A percentile compares a stretch with the other conserved stretches of the same genome.
These are phyloP conservation scores for Fomitopsis palustris DNA, from an alignment of 1,284 basidiomycete species.

Conservation along the genomic window DNA sequence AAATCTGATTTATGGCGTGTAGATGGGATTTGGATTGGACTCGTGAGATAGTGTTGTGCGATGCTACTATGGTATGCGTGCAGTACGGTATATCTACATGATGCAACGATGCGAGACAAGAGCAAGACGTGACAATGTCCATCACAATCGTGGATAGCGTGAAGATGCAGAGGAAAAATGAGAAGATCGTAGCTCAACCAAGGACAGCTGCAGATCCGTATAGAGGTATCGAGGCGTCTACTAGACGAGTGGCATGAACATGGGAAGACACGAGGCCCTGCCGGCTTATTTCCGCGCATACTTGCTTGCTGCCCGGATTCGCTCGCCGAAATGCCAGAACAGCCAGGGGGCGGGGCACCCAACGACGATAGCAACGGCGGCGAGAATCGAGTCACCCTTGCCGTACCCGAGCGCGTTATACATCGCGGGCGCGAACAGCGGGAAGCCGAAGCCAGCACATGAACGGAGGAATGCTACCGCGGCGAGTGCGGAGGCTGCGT, in stretches of 20 bases:
- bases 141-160: neutral
- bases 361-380: constrained; percentile 47
- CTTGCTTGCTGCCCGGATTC: constrained; percentile 36
- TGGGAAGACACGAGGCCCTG: neutral
- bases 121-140: neutral
- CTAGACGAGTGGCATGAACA: neutral
- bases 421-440: constrained; percentile 66
- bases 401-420: constrained; percentile 61
- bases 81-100: neutral
- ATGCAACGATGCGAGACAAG: neutral
- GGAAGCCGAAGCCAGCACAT: constrained; percentile 63
- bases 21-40: too few species aligned
- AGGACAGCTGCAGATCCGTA: too few species aligned
- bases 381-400: constrained; percentile 61
- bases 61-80: neutral
- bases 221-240: too few species aligned
- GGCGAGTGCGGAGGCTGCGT: constrained; percentile 64
- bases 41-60: neutral
- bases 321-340: constrained; percentile 51
- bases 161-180: neutral
- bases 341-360: constrained; percentile 63
- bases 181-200: too few species aligned
- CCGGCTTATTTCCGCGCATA: constrained; percentile 10
- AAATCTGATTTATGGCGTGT: too few species aligned
- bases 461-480: constrained; percentile 56